Conservation (phyloP, 371 early-diverging fungal genomes). For the Mucor indicus region DNA sequence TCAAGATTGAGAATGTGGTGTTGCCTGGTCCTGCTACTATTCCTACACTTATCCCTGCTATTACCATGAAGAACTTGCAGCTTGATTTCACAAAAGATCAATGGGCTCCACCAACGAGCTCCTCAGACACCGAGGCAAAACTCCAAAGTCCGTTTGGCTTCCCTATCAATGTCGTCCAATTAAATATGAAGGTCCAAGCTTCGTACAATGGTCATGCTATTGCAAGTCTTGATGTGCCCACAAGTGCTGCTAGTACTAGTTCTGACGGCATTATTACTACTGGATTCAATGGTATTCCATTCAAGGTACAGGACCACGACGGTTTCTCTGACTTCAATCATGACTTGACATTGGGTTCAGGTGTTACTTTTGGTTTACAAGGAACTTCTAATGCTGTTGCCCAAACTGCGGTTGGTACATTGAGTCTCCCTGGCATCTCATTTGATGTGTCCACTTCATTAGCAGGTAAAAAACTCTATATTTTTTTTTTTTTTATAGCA, state of each 20-base stretch:
- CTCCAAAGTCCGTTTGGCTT: conserved; percentile 57
- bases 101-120: conserved; percentile 47
- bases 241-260: conserved; percentile 47
- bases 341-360: conserved; percentile 38
- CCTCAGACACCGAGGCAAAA: conserved; percentile 45
- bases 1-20: conserved; percentile 45
- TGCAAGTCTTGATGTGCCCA: conserved; percentile 49
- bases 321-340: conserved; percentile 48
- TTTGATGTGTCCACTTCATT: conserved; percentile 48
- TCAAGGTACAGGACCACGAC: conserved; percentile 31
- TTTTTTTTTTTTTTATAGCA: background rate
- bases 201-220: conserved; percentile 27
- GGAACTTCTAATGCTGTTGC: conserved; percentile 52
- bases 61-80: conserved; percentile 45
- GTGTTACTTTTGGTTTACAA: conserved; percentile 43
- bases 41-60: conserved; percentile 36
- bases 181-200: conserved; percentile 45
- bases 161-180: conserved; percentile 48
- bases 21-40: conserved; percentile 38
- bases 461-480: conserved; percentile 39
- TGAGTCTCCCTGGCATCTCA: conserved; percentile 43
- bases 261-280: conserved; percentile 39
- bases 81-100: conserved; percentile 54
- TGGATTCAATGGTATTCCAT: conserved; percentile 44
- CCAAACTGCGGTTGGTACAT: conserved; percentile 49